A percentile compares a stretch with the other conserved stretches of the same genome.
phyloP scores from a whole-genome alignment of 2,329 filamentous ascomycete species.

The Thermothelomyces thermophilus region DNA sequence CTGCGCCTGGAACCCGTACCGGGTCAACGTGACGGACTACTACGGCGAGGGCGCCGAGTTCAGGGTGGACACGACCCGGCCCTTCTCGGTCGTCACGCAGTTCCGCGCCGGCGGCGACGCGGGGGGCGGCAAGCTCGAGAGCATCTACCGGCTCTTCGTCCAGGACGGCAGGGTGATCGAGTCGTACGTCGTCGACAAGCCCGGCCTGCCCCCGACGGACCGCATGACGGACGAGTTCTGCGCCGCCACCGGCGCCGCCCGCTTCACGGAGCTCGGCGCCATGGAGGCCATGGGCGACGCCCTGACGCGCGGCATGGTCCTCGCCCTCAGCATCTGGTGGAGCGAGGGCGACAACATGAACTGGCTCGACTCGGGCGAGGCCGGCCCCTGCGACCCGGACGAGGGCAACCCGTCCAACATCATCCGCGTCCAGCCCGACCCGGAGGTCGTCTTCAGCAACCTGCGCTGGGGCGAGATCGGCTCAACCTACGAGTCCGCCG shows the following conservation, averaged over 20 bases:
- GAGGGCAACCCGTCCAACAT: slow-evolving; percentile 47
- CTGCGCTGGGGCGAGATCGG: slow-evolving; percentile 46
- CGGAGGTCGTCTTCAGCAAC: slow-evolving; percentile 49
- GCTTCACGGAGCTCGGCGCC: slow-evolving; percentile 29
- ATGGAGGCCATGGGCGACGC: slow-evolving; percentile 30
- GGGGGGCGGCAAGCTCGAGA: slow-evolving; percentile 33
- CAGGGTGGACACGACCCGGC: slow-evolving; percentile 26
- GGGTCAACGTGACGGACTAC: slow-evolving; percentile 36
- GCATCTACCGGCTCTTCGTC: slow-evolving; percentile 43
- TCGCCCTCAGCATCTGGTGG: slow-evolving; percentile 51
- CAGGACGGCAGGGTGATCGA: slow-evolving; percentile 40
- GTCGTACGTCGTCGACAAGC: slow-evolving; percentile 28
- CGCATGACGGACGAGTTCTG: slow-evolving; percentile 24
- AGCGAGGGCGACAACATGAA: slow-evolving; percentile 47
- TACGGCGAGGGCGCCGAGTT: slow-evolving; percentile 21
- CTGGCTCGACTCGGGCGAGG: slow-evolving; percentile 46
- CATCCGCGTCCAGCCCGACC: slow-evolving; percentile 36
- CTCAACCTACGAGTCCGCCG: slow-evolving; percentile 33
- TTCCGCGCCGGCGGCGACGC: slow-evolving; percentile 34
- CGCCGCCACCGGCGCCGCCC: slow-evolving; percentile 16
- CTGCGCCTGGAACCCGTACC: slow-evolving; percentile 25
- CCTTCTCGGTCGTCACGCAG: slow-evolving; percentile 41
- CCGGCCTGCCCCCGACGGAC: slow-evolving; percentile 7
- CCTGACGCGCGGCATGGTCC: slow-evolving; percentile 44
- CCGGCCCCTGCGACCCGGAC: slow-evolving; percentile 48